phyloP scores from a whole-genome alignment of 169 alveolate genomes.

The Babesia bigemina region DNA sequence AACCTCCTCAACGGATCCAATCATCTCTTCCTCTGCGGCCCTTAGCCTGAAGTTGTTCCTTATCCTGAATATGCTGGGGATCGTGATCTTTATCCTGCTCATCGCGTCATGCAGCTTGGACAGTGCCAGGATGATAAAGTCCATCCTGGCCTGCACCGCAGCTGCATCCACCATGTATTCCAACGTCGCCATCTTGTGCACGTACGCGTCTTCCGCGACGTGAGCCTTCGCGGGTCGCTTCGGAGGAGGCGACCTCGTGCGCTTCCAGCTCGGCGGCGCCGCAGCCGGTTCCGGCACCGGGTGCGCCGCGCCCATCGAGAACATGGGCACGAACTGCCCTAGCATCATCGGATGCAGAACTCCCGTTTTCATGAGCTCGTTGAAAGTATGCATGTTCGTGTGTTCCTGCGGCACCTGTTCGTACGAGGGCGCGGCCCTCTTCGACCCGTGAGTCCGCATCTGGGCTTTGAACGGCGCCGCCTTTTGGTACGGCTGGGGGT shows the following conservation, averaged over 20 bases:
- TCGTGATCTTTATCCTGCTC: constrained; percentile 25
- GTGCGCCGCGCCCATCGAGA: not conserved
- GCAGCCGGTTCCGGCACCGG: not conserved
- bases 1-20: constrained; percentile 45
- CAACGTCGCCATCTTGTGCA: not conserved
- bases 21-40: constrained; percentile 26
- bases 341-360: constrained; percentile 7
- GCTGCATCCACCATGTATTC: constrained; percentile 4
- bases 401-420: not conserved
- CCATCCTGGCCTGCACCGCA: not conserved
- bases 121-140: not conserved
- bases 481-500: not conserved
- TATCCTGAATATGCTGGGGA: constrained; percentile 55
- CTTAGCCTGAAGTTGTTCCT: constrained; percentile 44
- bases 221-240: not conserved
- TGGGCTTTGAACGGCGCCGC: not conserved
- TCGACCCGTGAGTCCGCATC: not conserved
- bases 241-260: not conserved
- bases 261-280: not conserved
- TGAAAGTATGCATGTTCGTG: not conserved
- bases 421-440: not conserved
- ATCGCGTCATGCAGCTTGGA: not conserved
- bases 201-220: not conserved
- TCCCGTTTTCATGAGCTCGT: not conserved
- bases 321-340: constrained; percentile 32